These are phyloP conservation scores for Starmerella bacillaris DNA, from an alignment of 805 yeast species.

Conservation along the genomic window DNA sequence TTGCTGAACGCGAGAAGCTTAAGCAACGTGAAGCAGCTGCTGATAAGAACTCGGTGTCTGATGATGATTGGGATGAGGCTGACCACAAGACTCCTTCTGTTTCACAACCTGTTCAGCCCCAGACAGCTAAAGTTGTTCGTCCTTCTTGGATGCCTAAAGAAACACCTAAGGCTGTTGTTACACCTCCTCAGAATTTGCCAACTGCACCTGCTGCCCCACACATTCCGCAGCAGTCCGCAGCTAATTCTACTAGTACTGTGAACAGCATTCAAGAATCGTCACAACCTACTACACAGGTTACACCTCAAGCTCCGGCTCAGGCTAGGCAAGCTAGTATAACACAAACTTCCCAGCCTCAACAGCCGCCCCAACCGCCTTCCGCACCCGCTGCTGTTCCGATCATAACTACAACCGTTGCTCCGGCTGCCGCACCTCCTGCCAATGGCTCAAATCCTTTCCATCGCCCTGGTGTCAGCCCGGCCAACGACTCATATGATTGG, in stretches of 20 bases:
- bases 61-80: conserved; percentile 17
- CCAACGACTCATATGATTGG: conserved; percentile 19
- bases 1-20: conserved; percentile 16
- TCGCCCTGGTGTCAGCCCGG: conserved; percentile 14
- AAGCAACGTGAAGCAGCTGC: conserved; percentile 18
- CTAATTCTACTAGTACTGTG: background rate
- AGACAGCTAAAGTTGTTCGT: conserved; percentile 6
- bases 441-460: conserved; percentile 9
- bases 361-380: conserved; percentile 10
- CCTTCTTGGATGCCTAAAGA: conserved; percentile 14
- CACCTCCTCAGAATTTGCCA: background rate
- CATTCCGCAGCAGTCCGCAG: background rate
- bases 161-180: background rate
- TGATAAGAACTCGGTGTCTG: conserved; percentile 15
- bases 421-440: conserved; percentile 6
- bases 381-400: conserved; percentile 6
- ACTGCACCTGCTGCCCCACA: background rate
- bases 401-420: conserved; percentile 3
- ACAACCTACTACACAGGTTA: conserved; percentile 1
- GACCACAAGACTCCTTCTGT: conserved; percentile 4
- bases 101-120: conserved; percentile 9
- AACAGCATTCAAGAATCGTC: background rate
- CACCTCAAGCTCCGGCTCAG: conserved; percentile 1
- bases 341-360: conserved; percentile 2
- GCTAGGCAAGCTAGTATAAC: conserved; percentile 2